A percentile compares a stretch with the other conserved stretches of the same genome.
phyloP scores from a whole-genome alignment of 805 yeast species.

The Metschnikowia vanudenii region DNA sequence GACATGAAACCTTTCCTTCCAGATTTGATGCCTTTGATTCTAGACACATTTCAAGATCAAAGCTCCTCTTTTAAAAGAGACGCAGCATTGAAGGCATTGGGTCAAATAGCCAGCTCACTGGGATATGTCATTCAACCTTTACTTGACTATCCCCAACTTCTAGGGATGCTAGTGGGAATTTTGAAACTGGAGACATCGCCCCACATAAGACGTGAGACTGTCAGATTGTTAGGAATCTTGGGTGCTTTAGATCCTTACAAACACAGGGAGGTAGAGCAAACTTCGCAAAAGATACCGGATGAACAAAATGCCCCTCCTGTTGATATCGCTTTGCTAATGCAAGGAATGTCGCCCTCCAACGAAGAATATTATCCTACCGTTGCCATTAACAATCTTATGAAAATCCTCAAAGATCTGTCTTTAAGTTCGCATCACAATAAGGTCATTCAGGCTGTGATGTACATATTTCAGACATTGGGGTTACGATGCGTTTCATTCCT shows the following conservation, averaged over 20 bases:
- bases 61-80: slow-evolving; percentile 84
- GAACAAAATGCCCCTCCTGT: slow-evolving; percentile 88
- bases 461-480: slow-evolving; percentile 86
- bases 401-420: slow-evolving; percentile 80
- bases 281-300: slow-evolving; percentile 50
- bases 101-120: slow-evolving; percentile 84
- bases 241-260: slow-evolving; percentile 98
- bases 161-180: slow-evolving; percentile 78
- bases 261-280: slow-evolving; percentile 85
- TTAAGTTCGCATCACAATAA: slow-evolving; percentile 83
- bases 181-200: slow-evolving; percentile 77
- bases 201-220: slow-evolving; percentile 79
- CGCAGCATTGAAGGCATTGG: slow-evolving; percentile 83
- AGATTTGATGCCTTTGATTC: slow-evolving; percentile 79
- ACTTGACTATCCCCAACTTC: slow-evolving; percentile 83
- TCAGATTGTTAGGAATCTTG: slow-evolving; percentile 81
- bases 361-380: slow-evolving; percentile 97
- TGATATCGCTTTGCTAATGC: slow-evolving; percentile 86
- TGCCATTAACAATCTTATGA: slow-evolving; percentile 81
- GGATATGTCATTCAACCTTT: slow-evolving; percentile 95
- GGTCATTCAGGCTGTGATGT: slow-evolving; percentile 91
- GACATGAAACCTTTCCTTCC: slow-evolving; percentile 70
- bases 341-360: slow-evolving; percentile 87
- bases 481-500: slow-evolving; percentile 86
- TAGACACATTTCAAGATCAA: slow-evolving; percentile 89